Evolutionary conservation across 352 stramenopile species (phyloP).

Genomic region (Pythium apleroticum): DNA sequence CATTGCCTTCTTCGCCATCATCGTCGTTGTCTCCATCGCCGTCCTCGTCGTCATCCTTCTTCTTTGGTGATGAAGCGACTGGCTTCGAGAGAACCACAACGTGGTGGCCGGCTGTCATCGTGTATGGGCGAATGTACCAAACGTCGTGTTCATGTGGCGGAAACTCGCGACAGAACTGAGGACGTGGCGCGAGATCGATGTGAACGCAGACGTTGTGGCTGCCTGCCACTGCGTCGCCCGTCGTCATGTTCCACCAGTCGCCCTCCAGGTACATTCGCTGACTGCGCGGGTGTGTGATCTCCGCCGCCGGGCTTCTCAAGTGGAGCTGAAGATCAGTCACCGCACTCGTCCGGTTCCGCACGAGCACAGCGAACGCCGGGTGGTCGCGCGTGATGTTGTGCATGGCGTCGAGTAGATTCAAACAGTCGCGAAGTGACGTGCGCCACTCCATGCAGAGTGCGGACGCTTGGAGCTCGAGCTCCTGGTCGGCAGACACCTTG

Average conservation of each 20-base stretch:
- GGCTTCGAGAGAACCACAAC: slow-evolving; percentile 41
- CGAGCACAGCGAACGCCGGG: slow-evolving; percentile 19
- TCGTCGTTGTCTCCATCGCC: not conserved
- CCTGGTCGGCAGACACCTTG: slow-evolving; percentile 13
- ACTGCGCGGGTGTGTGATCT: slow-evolving; percentile 34
- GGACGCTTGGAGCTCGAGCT: slow-evolving; percentile 41
- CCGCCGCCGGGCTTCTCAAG: slow-evolving; percentile 30
- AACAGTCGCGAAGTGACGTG: slow-evolving; percentile 31
- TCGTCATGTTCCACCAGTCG: slow-evolving; percentile 25
- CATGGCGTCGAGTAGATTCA: slow-evolving; percentile 32
- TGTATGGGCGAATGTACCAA: slow-evolving; percentile 33
- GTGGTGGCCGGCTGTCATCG: slow-evolving; percentile 34
- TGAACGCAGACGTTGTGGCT: slow-evolving; percentile 42
- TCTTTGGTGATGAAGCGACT: slow-evolving; percentile 15
- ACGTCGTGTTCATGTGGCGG: slow-evolving; percentile 23
- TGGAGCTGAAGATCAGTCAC: slow-evolving; percentile 14
- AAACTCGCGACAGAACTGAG: slow-evolving; percentile 31
- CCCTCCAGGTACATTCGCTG: slow-evolving; percentile 51
- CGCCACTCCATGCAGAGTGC: slow-evolving; percentile 37
- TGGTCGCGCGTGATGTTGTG: slow-evolving; percentile 16
- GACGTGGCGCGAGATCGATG: slow-evolving; percentile 21
- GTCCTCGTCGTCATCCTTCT: not conserved
- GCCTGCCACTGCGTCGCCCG: not conserved
- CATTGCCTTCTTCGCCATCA: not conserved
- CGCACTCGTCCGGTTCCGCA: slow-evolving; percentile 6